A percentile compares a stretch with the other conserved stretches of the same genome.
phyloP scores from a whole-genome alignment of 257 asterid genomes.

The Primulina tabacum region DNA sequence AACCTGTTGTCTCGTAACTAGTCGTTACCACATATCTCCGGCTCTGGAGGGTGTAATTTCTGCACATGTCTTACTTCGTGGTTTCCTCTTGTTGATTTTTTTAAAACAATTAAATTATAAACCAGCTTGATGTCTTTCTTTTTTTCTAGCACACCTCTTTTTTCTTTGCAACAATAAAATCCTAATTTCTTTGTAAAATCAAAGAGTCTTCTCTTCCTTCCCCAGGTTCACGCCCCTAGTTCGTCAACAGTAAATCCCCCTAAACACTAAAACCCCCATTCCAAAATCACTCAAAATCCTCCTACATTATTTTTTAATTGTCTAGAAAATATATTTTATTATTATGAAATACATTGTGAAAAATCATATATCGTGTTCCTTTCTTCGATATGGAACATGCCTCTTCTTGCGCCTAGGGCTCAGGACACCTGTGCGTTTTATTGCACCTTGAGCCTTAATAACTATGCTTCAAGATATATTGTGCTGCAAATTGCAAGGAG shows the following conservation, averaged over 20 bases:
- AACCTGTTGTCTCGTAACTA: constrained; percentile 2
- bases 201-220: background rate
- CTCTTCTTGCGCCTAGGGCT: background rate
- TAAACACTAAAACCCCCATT: background rate
- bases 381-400: background rate
- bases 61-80: background rate
- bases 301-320: background rate
- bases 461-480: background rate
- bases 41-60: constrained; percentile 4
- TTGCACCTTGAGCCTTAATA: background rate
- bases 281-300: background rate
- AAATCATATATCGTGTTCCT: background rate
- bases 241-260: background rate
- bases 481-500: background rate
- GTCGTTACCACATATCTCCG: background rate
- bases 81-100: no score
- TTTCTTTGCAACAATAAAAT: background rate
- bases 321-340: no score
- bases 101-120: no score
- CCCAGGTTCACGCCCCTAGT: background rate
- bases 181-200: background rate
- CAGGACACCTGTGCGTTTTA: background rate
- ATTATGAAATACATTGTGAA: no score
- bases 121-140: no score
- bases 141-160: no score